Conservation (phyloP, 257 asterid genomes). For the Solanum ossicruentum region DNA sequence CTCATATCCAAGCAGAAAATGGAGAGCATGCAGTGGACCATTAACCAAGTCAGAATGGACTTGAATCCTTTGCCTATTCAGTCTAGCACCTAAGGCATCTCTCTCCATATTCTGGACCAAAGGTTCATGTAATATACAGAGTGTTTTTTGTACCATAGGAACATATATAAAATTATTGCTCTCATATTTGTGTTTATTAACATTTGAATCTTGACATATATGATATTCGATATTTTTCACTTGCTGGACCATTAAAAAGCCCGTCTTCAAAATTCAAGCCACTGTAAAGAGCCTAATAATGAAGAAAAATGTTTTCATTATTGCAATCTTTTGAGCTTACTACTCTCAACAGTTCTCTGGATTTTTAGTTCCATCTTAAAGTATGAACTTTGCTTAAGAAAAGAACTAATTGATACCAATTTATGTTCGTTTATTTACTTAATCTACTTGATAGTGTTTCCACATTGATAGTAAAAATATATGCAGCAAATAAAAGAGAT, state of each 20-base stretch:
- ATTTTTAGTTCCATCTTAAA: neutral
- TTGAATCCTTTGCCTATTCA: slow-evolving; percentile 71
- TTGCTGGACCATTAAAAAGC: neutral
- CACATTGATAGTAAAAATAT: neutral
- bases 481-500: neutral
- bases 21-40: slow-evolving; percentile 96
- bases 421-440: neutral
- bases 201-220: neutral
- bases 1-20: slow-evolving; percentile 47
- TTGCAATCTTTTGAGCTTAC: neutral
- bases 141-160: neutral
- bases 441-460: neutral
- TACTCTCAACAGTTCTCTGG: neutral
- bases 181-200: neutral
- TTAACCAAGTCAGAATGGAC: slow-evolving; percentile 95
- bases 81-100: slow-evolving; percentile 19
- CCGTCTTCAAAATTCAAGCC: neutral
- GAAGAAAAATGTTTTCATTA: neutral
- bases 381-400: neutral
- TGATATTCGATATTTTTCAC: neutral
- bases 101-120: neutral
- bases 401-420: neutral
- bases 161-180: neutral
- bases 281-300: neutral
- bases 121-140: neutral